A percentile compares a stretch with the other conserved stretches of the same genome.
Conservation (phyloP, 2,329 filamentous ascomycete genomes). For the Fusarium equiseti region DNA sequence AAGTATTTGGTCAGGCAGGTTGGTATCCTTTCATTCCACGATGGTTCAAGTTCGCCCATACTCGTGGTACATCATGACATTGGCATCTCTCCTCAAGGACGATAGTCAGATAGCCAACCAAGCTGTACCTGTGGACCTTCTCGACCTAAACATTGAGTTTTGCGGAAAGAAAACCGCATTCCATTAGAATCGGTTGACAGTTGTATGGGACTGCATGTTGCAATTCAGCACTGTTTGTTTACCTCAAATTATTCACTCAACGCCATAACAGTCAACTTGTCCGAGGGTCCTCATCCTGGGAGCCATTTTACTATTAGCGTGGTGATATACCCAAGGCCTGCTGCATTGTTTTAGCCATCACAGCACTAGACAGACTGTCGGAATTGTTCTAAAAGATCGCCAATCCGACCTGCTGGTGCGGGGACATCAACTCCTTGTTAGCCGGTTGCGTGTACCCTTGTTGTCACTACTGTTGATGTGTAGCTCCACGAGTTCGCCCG, state of each 20-base stretch:
- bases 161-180: neutral
- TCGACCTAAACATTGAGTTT: neutral
- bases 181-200: neutral
- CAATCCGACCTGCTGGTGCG: conserved; percentile 42
- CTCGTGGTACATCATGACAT: too few species aligned
- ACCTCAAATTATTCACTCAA: conserved; percentile 13
- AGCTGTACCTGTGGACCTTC: neutral
- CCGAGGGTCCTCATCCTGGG: conserved; percentile 29
- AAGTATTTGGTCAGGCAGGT: neutral
- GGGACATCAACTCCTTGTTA: conserved; percentile 31
- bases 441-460: conserved; percentile 29
- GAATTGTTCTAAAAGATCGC: conserved; percentile 42
- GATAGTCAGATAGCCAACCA: neutral
- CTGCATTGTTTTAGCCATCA: conserved; percentile 45
- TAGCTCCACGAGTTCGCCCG: conserved; percentile 35
- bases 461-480: neutral
- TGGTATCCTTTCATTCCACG: neutral
- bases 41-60: neutral
- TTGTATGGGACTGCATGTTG: neutral
- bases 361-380: conserved; percentile 48
- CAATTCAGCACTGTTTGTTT: conserved; percentile 3
- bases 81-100: neutral
- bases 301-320: conserved; percentile 38
- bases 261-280: conserved; percentile 13
- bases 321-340: conserved; percentile 41